Evolutionary conservation across 2,329 filamentous ascomycete species (phyloP).

Genomic region (Botryotinia convoluta): DNA sequence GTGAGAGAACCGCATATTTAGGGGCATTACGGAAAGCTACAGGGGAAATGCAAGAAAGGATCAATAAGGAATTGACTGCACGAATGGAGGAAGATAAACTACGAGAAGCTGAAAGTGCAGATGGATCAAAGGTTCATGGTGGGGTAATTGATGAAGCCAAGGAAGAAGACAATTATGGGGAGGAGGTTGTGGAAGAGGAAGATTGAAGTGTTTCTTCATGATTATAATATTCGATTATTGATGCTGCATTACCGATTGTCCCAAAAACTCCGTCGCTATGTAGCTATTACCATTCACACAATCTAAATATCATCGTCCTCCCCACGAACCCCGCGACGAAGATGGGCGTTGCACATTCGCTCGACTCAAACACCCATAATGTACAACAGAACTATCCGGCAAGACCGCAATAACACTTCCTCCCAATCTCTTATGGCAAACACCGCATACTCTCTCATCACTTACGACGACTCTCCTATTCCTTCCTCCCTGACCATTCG

Average conservation of each 20-base stretch:
- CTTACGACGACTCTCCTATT: conserved; percentile 73
- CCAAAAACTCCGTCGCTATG: conserved; percentile 34
- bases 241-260: conserved; percentile 21
- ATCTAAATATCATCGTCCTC: conserved; percentile 25
- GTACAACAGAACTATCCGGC: conserved; percentile 77
- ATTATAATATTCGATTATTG: conserved; percentile 15
- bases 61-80: conserved; percentile 69
- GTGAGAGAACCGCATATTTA: conserved; percentile 60
- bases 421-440: conserved; percentile 90
- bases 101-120: conserved; percentile 41
- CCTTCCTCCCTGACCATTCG: conserved; percentile 52
- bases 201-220: conserved; percentile 38
- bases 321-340: conserved; percentile 30
- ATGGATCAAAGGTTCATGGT: conserved; percentile 39
- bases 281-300: conserved; percentile 21
- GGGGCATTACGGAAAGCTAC: conserved; percentile 56
- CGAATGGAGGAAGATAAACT: conserved; percentile 73
- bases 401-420: conserved; percentile 88
- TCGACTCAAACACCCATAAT: conserved; percentile 71
- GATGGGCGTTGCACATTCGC: conserved; percentile 44
- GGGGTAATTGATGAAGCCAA: conserved; percentile 50
- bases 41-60: conserved; percentile 56
- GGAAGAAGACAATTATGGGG: conserved; percentile 79
- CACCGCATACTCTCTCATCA: conserved; percentile 85
- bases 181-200: conserved; percentile 71